Percentiles rank a stretch among this genome's conserved stretches.
Evolutionary conservation across 2,329 filamentous ascomycete species (phyloP).

Genomic region (Metarhizium robertsii): DNA sequence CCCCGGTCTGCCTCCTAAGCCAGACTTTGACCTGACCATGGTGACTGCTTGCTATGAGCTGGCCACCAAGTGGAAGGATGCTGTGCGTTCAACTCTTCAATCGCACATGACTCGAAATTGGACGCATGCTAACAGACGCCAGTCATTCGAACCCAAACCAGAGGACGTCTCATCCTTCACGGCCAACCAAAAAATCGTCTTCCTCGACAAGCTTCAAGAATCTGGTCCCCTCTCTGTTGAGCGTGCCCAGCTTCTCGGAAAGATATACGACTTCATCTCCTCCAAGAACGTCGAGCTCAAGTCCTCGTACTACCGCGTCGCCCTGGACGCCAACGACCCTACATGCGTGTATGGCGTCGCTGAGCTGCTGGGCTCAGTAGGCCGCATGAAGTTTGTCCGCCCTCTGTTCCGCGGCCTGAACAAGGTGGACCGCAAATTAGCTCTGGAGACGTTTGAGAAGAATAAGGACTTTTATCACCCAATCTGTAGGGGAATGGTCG

Average conservation of each 20-base stretch:
- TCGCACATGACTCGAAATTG: background rate
- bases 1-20: conserved; percentile 85
- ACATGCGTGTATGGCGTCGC: conserved; percentile 62
- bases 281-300: conserved; percentile 83
- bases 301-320: conserved; percentile 69
- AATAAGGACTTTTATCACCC: conserved; percentile 93
- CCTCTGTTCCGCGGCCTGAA: conserved; percentile 72
- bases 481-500: conserved; percentile 77
- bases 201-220: conserved; percentile 70
- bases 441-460: conserved; percentile 74
- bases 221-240: conserved; percentile 51
- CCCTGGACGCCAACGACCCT: conserved; percentile 63
- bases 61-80: conserved; percentile 68
- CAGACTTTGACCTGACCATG: conserved; percentile 79
- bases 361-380: conserved; percentile 69
- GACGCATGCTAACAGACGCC: conserved; percentile 15
- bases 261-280: conserved; percentile 61
- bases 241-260: conserved; percentile 63
- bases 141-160: conserved; percentile 53
- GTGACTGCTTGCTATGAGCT: conserved; percentile 79
- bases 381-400: conserved; percentile 94
- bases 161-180: conserved; percentile 66
- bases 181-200: conserved; percentile 84
- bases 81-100: conserved; percentile 26
- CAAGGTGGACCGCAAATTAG: conserved; percentile 63